Base-by-base conservation (phyloP, 257 asterid species). In the Nicotiana tabacum region DNA sequence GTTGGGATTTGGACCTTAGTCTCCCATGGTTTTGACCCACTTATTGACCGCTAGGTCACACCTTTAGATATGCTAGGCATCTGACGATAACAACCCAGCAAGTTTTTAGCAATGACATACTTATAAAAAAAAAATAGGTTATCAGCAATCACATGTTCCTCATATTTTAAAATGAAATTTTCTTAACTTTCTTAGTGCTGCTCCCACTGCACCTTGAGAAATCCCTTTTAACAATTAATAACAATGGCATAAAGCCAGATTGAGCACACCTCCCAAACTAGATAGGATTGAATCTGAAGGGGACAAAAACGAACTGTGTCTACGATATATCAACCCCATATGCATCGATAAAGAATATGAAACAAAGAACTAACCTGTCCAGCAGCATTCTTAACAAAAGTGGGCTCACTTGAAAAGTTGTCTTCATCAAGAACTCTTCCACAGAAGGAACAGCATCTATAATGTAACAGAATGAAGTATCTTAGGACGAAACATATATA, bases 361-460 rank as follows among this genome's bases (percentile, higher is more conserved):
- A 56, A 81, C 29, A 51, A 37, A 32, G 76, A 78, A 32, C 87
- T 84, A 79, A 93, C 96, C 94, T 91, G 96, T 82, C 97, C 95
- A 12, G 85, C 87, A 0, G 94, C 89, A 70, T 85, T 82, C 86
- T 93, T 93, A 3, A 86, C 85, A 86, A 93, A 93, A 18, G 90
- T 82, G 72, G 91, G 88, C 85, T 92, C 96, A 78, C 79, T 82
- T 1, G 93, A 76, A 60, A 90, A 93, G 77, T 83, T 86, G 62
- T 91, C 94, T 84, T 90, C 93, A 2, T 86, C 90, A 4, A 91
- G 87, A 81, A 93, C 96, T 86, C 85, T 88, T 82, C 96, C 97
- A 81, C 97, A 93, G 43, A 56, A n/a, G 6, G 87, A 72, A 90
- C 95, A 93, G 77, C 94, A 90, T 87, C 97, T 93, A 24, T 66